Percentiles rank a stretch among this genome's conserved stretches.
Evolutionary conservation across 179 eudicot species (phyloP).

Genomic region (Heliamphora pulchella): DNA sequence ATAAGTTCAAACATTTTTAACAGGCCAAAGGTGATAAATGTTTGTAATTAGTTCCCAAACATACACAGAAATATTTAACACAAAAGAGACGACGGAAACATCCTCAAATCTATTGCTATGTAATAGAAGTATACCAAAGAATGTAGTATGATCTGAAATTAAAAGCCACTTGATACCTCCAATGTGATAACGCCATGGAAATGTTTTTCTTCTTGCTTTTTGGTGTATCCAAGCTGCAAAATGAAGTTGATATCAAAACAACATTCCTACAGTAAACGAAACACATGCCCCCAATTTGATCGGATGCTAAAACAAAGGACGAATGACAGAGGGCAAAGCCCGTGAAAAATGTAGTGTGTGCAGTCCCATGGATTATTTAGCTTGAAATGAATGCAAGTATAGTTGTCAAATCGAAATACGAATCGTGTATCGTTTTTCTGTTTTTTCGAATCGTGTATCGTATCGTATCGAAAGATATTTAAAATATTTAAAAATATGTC

Average conservation of each 20-base stretch:
- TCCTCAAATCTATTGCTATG: background rate
- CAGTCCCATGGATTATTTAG: too few relatives aligned
- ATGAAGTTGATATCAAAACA: conserved; percentile 11
- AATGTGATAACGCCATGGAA: conserved; percentile 93
- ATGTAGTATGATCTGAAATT: background rate
- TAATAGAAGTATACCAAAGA: background rate
- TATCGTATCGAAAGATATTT: too few relatives aligned
- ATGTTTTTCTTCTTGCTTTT: conserved; percentile 93
- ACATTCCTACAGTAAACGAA: background rate
- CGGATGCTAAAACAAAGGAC: background rate
- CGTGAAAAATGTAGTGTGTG: too few relatives aligned
- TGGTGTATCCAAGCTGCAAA: conserved; percentile 97
- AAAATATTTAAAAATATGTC: too few relatives aligned
- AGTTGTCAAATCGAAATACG: too few relatives aligned
- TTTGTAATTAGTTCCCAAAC: background rate
- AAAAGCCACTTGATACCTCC: conserved; percentile 52
- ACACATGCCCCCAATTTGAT: background rate
- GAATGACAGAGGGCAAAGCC: too few relatives aligned
- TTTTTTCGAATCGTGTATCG: too few relatives aligned
- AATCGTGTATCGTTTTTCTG: too few relatives aligned
- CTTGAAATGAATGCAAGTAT: too few relatives aligned
- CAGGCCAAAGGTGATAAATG: background rate
- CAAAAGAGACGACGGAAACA: background rate
- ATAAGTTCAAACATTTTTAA: background rate
- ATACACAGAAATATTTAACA: background rate